Evolutionary conservation across 1,139 yeast genomes (phyloP).

Genomic region (Scheffersomyces cryptocercus): DNA sequence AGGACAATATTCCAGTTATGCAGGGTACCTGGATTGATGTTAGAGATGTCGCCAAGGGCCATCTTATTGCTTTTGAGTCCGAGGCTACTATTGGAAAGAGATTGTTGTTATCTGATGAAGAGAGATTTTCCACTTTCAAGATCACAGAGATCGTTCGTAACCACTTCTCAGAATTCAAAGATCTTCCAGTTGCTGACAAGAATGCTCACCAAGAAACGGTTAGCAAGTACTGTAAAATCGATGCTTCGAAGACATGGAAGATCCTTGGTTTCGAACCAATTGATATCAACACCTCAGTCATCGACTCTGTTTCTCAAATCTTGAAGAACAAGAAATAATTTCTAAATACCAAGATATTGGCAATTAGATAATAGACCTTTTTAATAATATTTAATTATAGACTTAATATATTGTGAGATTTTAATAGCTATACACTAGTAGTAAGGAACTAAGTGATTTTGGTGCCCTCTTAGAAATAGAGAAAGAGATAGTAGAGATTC

Average conservation of each 20-base stretch:
- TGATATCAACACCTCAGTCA: slow-evolving; percentile 33
- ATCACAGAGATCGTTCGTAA: slow-evolving; percentile 28
- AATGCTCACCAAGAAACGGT: slow-evolving; percentile 23
- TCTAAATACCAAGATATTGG: no score
- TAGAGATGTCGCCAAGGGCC: slow-evolving; percentile 41
- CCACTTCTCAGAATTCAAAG: slow-evolving; percentile 21
- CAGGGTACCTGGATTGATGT: slow-evolving; percentile 42
- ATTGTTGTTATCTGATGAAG: slow-evolving; percentile 25
- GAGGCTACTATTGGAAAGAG: slow-evolving; percentile 28
- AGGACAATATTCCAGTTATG: slow-evolving; percentile 14
- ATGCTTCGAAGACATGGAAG: slow-evolving; percentile 5
- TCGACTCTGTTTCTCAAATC: slow-evolving; percentile 44
- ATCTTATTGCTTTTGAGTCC: slow-evolving; percentile 30
- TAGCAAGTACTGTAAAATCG: slow-evolving; percentile 15
- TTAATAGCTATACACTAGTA: no score
- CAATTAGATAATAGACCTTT: no score
- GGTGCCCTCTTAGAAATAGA: no score
- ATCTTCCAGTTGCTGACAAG: slow-evolving; percentile 43
- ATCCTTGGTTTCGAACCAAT: slow-evolving; percentile 22
- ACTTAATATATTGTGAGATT: no score
- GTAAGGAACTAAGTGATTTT: no score
- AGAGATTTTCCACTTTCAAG: slow-evolving; percentile 30
- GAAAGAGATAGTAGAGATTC: no score
- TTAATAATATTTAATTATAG: no score
- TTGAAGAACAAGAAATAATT: slow-evolving; percentile 5